phyloP scores from a whole-genome alignment of 176 grass and related monocot genomes.

The Eleusine indica region DNA sequence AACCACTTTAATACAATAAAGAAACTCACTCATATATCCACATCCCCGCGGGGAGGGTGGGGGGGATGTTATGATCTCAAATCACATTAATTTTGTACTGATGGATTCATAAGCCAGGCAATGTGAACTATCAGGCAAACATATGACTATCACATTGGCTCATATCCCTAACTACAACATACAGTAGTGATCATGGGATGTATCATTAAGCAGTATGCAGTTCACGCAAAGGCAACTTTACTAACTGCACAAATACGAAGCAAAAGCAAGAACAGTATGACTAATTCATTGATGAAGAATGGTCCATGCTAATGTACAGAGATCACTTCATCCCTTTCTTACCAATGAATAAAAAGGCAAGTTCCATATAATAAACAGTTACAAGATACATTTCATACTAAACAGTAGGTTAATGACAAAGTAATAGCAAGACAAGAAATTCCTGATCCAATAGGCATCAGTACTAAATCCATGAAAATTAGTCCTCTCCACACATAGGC shows the following conservation, averaged over 20 bases:
- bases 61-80: too few species aligned
- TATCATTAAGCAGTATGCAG: not conserved
- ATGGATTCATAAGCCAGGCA: too few species aligned
- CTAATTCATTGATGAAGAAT: not conserved
- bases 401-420: not conserved
- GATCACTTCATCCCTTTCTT: not conserved
- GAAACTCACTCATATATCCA: not conserved
- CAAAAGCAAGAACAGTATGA: not conserved
- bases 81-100: too few species aligned
- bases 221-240: conserved; percentile 7
- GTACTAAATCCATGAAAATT: not conserved
- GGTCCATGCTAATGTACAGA: not conserved
- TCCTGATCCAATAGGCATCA: not conserved
- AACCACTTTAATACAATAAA: not conserved
- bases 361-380: not conserved
- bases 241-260: not conserved
- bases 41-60: not conserved
- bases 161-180: not conserved
- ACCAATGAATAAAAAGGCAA: not conserved
- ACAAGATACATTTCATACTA: not conserved
- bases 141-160: not conserved
- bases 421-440: not conserved
- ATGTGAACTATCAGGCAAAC: too few species aligned
- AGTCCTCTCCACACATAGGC: not conserved
- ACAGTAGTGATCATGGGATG: not conserved